Percentiles rank a stretch among this genome's conserved stretches.
phyloP scores from a whole-genome alignment of 2,329 filamentous ascomycete species.

The Paraphaeosphaeria minitans region DNA sequence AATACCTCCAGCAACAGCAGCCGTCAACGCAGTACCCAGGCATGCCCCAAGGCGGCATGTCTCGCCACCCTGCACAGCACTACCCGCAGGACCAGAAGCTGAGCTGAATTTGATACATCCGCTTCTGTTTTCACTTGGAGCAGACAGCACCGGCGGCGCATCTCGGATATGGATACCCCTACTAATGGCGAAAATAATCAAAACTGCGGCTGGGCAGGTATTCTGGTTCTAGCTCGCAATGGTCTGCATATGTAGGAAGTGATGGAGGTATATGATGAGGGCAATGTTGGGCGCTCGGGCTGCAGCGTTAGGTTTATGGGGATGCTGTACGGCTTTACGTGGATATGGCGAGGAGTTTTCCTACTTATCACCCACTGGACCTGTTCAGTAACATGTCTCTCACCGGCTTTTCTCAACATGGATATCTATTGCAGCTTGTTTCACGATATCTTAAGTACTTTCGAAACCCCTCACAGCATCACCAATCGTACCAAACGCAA shows the following conservation, averaged over 20 bases:
- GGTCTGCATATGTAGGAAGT: constrained; percentile 20
- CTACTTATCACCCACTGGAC: constrained; percentile 16
- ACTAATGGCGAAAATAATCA: constrained; percentile 47
- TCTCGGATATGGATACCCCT: constrained; percentile 47
- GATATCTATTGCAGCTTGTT: constrained; percentile 34
- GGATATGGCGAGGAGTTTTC: constrained; percentile 43
- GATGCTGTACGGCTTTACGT: constrained; percentile 43
- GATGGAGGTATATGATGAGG: constrained; percentile 35
- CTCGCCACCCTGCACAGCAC: constrained; percentile 64
- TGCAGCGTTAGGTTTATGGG: constrained; percentile 25
- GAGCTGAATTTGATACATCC: constrained; percentile 39
- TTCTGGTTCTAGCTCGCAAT: constrained; percentile 30
- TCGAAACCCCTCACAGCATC: constrained; percentile 24
- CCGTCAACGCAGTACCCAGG: constrained; percentile 70
- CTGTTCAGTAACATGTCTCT: constrained; percentile 24
- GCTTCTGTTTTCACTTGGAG: constrained; percentile 31
- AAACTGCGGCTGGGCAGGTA: constrained; percentile 32
- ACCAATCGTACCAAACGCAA: constrained; percentile 30
- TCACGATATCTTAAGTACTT: constrained; percentile 41
- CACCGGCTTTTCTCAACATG: constrained; percentile 31
- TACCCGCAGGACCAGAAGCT: constrained; percentile 66
- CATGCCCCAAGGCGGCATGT: constrained; percentile 80
- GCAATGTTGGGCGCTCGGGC: constrained; percentile 38
- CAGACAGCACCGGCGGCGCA: constrained; percentile 39
- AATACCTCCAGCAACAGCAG: constrained; percentile 72